Conservation (phyloP, 345 rosid genomes). For the Euclidium syriacum region DNA sequence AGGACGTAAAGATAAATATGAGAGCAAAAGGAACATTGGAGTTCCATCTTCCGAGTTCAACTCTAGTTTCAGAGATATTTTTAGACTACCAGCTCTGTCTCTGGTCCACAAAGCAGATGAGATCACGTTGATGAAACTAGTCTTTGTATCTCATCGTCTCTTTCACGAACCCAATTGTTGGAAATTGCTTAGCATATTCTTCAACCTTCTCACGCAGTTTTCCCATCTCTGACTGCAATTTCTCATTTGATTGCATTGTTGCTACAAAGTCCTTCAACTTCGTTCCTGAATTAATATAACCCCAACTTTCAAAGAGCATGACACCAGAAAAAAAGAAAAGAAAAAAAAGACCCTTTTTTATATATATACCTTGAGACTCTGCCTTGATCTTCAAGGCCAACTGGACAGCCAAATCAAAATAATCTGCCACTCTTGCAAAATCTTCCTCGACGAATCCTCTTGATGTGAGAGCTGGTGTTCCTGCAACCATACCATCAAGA, state of each 20-base stretch:
- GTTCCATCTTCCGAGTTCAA: background rate
- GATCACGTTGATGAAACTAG: constrained; percentile 27
- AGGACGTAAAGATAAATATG: background rate
- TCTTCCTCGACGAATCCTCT: constrained; percentile 89
- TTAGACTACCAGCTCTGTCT: background rate
- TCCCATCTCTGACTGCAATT: constrained; percentile 53
- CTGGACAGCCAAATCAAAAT: constrained; percentile 77
- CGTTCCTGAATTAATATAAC: constrained; percentile 44
- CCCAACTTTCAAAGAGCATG: background rate
- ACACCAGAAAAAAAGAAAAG: background rate
- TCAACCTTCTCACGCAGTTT: constrained; percentile 65
- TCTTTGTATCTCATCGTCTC: constrained; percentile 81
- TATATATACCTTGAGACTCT: constrained; percentile 53
- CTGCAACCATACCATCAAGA: constrained; percentile 35
- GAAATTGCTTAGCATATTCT: constrained; percentile 78
- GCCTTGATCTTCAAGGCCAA: constrained; percentile 79
- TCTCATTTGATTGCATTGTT: constrained; percentile 55
- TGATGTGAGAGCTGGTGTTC: constrained; percentile 96
- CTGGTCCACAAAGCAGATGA: background rate
- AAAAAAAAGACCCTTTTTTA: background rate
- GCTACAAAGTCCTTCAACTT: constrained; percentile 82
- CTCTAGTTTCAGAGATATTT: background rate
- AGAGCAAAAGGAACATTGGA: background rate
- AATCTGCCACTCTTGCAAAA: constrained; percentile 84
- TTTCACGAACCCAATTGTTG: constrained; percentile 88